Evolutionary conservation across 2,329 filamentous ascomycete species (phyloP).

Genomic region (Talaromyces sp.): DNA sequence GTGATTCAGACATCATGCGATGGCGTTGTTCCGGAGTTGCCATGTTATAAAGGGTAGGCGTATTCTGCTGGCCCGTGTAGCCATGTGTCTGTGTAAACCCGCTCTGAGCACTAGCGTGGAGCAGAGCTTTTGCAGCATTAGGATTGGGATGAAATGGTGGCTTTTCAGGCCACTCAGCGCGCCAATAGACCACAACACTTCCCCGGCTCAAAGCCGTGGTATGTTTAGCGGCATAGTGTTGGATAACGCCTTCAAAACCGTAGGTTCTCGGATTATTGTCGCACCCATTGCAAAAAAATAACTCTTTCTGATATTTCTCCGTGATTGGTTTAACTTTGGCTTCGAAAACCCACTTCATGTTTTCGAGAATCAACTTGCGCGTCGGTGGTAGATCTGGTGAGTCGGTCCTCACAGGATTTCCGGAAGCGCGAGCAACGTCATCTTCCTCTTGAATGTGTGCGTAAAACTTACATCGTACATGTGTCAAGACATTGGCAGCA

Average conservation of each 20-base stretch:
- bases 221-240: conserved; percentile 81
- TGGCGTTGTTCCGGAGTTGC: conserved; percentile 13
- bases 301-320: conserved; percentile 61
- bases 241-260: conserved; percentile 71
- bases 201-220: conserved; percentile 65
- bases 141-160: conserved; percentile 67
- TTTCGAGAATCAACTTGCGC: conserved; percentile 67
- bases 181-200: conserved; percentile 71
- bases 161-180: conserved; percentile 70
- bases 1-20: conserved; percentile 14
- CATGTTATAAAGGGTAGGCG: conserved; percentile 14
- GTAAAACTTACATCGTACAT: conserved; percentile 64
- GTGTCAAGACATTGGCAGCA: conserved; percentile 65
- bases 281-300: conserved; percentile 72
- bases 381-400: conserved; percentile 51
- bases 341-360: conserved; percentile 83
- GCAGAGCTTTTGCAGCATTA: conserved; percentile 37
- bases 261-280: conserved; percentile 62
- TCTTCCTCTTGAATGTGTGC: conserved; percentile 53
- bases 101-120: conserved; percentile 28
- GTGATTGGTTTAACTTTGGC: conserved; percentile 68
- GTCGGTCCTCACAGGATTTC: conserved; percentile 43
- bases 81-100: conserved; percentile 14
- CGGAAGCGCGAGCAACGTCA: conserved; percentile 42
- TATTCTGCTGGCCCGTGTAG: conserved; percentile 13